These are phyloP conservation scores for Arthrobotrys sphaeroides DNA, from an alignment of 2,329 filamentous ascomycete genomes.

Conservation along the genomic window DNA sequence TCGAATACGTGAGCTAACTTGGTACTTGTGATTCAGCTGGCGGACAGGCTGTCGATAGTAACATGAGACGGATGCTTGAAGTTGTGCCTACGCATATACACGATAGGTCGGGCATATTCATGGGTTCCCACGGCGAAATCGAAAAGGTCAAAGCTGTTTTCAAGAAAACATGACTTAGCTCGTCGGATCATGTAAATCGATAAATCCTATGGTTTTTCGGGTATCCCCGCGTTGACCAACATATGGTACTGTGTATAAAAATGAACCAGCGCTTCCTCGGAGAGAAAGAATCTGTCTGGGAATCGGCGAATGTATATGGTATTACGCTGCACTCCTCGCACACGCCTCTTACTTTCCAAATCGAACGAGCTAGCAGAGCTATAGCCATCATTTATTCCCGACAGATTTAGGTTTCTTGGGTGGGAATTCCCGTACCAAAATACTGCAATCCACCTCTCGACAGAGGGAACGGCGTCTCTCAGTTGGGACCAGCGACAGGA, in stretches of 20 bases:
- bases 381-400: constrained; percentile 1
- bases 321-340: neutral
- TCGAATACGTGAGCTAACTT: neutral
- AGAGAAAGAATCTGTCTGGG: neutral
- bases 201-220: too few species aligned
- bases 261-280: neutral
- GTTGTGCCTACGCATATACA: constrained; percentile 92
- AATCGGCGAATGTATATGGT: neutral
- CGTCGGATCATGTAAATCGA: neutral
- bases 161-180: constrained; percentile 66
- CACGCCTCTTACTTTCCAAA: too few species aligned
- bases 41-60: constrained; percentile 88
- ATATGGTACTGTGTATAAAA: neutral
- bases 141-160: constrained; percentile 92
- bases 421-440: constrained; percentile 82
- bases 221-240: neutral
- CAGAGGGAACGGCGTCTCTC: constrained; percentile 81
- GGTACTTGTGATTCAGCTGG: constrained; percentile 70
- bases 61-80: constrained; percentile 89
- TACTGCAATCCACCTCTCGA: constrained; percentile 81
- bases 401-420: constrained; percentile 59
- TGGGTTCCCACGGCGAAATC: constrained; percentile 93
- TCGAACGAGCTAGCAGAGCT: neutral
- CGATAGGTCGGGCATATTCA: constrained; percentile 92
- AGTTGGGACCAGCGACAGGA: constrained; percentile 79